Evolutionary conservation across 2,329 filamentous ascomycete genomes (phyloP).

Genomic region (Fusarium nygamai): DNA sequence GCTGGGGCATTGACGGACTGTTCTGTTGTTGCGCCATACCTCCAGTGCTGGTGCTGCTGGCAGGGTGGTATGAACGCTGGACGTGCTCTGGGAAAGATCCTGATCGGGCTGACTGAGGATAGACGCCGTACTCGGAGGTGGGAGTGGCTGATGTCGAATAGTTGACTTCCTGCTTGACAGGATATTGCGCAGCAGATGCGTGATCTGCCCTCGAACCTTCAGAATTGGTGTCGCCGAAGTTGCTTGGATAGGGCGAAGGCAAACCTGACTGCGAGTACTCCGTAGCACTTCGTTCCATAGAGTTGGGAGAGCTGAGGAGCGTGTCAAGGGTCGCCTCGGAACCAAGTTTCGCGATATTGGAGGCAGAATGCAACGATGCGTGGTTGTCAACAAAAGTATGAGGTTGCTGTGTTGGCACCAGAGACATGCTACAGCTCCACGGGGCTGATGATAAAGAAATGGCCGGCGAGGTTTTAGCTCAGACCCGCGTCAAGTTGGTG

Average conservation of each 20-base stretch:
- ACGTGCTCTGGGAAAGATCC: slow-evolving; percentile 89
- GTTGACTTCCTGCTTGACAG: slow-evolving; percentile 82
- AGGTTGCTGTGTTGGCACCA: slow-evolving; percentile 49
- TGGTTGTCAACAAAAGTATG: slow-evolving; percentile 45
- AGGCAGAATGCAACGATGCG: slow-evolving; percentile 36
- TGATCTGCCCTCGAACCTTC: slow-evolving; percentile 90
- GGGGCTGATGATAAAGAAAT: slow-evolving; percentile 43
- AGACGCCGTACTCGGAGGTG: slow-evolving; percentile 87
- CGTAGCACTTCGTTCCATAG: slow-evolving; percentile 71
- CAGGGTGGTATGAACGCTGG: slow-evolving; percentile 83
- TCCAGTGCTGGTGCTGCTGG: slow-evolving; percentile 78
- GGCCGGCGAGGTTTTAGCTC: slow-evolving; percentile 48
- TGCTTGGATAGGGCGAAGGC: slow-evolving; percentile 75
- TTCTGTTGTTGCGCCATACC: slow-evolving; percentile 97
- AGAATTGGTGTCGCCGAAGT: slow-evolving; percentile 78
- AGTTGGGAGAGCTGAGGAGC: slow-evolving; percentile 44
- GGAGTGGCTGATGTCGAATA: slow-evolving; percentile 84
- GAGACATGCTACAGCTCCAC: slow-evolving; percentile 49
- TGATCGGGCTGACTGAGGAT: slow-evolving; percentile 79
- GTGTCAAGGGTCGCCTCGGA: slow-evolving; percentile 43
- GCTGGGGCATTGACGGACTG: slow-evolving; percentile 94
- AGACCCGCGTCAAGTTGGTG: slow-evolving; percentile 47
- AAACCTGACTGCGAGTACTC: slow-evolving; percentile 91
- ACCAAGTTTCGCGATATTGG: slow-evolving; percentile 35
- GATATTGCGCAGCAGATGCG: slow-evolving; percentile 91